Base-by-base conservation (phyloP, 192 early-diverging fungal genomes). In the Podila verticillata region DNA sequence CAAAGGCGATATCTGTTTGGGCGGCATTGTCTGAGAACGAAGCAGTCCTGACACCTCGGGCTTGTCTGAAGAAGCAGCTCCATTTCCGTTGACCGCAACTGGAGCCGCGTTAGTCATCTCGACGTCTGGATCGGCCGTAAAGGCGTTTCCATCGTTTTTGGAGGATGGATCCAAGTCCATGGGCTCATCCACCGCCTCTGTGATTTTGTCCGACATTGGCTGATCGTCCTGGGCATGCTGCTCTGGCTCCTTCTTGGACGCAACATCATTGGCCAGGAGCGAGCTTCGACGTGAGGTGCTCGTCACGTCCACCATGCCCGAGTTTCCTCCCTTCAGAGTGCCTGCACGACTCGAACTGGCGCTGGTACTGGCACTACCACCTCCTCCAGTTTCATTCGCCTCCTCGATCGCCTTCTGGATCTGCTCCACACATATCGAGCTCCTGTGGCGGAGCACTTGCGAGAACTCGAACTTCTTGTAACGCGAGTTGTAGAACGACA, bases 381-480 rank as follows among this genome's bases (percentile, higher is more conserved):
- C 30, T 30, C n/a, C n/a, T n/a, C n/a, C n/a, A n/a, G n/a, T n/a
- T n/a, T 75, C 67, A 4, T 70, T 78, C 28, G 26, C 36, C n/a
- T 32, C 61, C 29, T 19, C 20, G 7, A 62, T 62, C 34, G 61
- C 7, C 31, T 71, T 71, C 20, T 79, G 68, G 19, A 84, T 72
- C 44, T 84, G 83, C 31, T 84, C 83, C 17, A 81, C 34, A 24
- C 72, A 70, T 1, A 81, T 35, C 19, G 73, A 72, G 57, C 83
- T 81, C 17, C 83, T 60, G 7, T 84, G 72, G 24, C 78, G 60
- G 12, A 84, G 29, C 6, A 47, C 61, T 28, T 72, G 74, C 1
- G 73, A 64, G 26, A 84, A 84, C 49, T 84, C 83, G 44, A 81
- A 84, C 63, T 84, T 84, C 62, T 84, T 84, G 57, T 81, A 84